phyloP scores from a whole-genome alignment of 345 rosid species.

The Eucalyptus brandiana region DNA sequence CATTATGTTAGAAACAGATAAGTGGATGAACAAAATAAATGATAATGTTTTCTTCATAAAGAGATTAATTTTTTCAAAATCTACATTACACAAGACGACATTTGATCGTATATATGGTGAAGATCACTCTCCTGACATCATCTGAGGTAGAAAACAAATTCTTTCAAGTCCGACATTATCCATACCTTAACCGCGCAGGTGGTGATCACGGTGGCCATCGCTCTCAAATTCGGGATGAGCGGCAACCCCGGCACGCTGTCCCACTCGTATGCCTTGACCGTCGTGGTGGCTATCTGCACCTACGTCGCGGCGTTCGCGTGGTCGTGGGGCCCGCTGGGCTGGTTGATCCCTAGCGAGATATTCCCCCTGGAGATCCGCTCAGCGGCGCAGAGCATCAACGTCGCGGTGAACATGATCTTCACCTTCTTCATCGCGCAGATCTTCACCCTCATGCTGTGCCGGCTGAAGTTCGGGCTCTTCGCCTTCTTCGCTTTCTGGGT shows the following conservation, averaged over 20 bases:
- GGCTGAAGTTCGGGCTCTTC: slow-evolving; percentile 38
- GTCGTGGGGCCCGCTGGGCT: slow-evolving; percentile 73
- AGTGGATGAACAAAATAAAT: too few relatives aligned
- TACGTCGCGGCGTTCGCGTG: slow-evolving; percentile 46
- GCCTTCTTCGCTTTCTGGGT: slow-evolving; percentile 30
- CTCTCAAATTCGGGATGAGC: slow-evolving; percentile 28
- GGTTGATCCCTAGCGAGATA: slow-evolving; percentile 62
- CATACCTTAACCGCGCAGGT: not conserved
- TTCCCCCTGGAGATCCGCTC: slow-evolving; percentile 54
- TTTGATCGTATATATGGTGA: too few relatives aligned
- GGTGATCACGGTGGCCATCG: slow-evolving; percentile 24
- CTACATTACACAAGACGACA: too few relatives aligned
- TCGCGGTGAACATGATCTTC: slow-evolving; percentile 42
- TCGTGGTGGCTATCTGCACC: slow-evolving; percentile 28
- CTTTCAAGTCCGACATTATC: not conserved
- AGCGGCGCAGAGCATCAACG: slow-evolving; percentile 45
- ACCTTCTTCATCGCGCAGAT: slow-evolving; percentile 51
- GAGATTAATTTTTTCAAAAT: too few relatives aligned
- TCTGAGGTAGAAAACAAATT: too few relatives aligned
- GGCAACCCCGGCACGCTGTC: slow-evolving; percentile 26
- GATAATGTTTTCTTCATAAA: too few relatives aligned
- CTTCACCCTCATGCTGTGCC: slow-evolving; percentile 47
- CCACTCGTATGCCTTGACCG: slow-evolving; percentile 3
- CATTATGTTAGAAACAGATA: too few relatives aligned
- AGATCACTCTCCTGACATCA: too few relatives aligned